Evolutionary conservation across 2,329 filamentous ascomycete genomes (phyloP), one percentile per base, ranked within the genome.

Genomic region (Phaeosphaeriaceae sp.): DNA sequence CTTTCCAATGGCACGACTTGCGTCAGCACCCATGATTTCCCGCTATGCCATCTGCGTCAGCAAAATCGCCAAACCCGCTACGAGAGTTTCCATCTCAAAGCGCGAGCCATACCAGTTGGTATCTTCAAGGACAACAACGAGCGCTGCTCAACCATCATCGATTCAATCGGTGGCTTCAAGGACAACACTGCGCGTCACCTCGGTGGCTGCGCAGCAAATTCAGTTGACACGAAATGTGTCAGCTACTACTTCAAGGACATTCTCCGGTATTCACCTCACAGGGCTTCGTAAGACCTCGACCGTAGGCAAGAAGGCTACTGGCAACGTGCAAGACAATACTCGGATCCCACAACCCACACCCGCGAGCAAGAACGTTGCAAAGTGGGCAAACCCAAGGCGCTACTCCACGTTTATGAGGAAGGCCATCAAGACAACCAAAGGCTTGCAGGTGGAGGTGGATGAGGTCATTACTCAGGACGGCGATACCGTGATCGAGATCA

Each of bases 81-180:
- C 23, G 23, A 26, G 23, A 26, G 23, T 26, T 26, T 26, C 6
- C 7, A 26, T 37, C 13, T 13, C 32, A 12, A 16, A 21, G 40
- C 38, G 42, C 37, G 43, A 40, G 21, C 39, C 42, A 35, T 42
- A 39, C 38, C 42, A 47, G 39, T 51, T 35, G 43, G 33, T 18
- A 26, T 15, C 38, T 40, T 46, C 42, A 34, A 46, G 18, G 33
- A 38, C 42, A 18, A 34, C 16, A 15, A 13, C 33, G 26, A 29
- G 16, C 29, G 6, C 29, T 26, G 17, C 18, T 16, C 33, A 34
- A 15, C 26, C 34, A 13, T 40, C 33, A 29, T 26, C 28, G 34
- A 32, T 6, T 37, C n/a, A 17, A 8, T 45, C 33, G 26, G 45
- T 15, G 6, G 16, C 46, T 38, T 38, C 46, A 42, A 38, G 34